Evolutionary conservation across 495 filamentous ascomycete genomes (phyloP).

Genomic region (Aspergillus bridgeri): DNA sequence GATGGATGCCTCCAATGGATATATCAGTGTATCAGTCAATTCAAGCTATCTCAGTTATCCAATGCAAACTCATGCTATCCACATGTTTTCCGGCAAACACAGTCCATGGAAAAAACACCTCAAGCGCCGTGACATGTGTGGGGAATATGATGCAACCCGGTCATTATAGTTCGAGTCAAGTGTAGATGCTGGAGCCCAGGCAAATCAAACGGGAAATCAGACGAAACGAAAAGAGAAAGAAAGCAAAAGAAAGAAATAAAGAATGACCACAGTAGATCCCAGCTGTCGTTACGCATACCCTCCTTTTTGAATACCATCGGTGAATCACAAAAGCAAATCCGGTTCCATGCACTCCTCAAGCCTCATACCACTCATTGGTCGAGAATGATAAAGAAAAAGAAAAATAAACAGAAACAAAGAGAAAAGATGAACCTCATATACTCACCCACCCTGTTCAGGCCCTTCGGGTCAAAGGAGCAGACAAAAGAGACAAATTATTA

Average conservation of each 20-base stretch:
- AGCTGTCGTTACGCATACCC: constrained; percentile 24
- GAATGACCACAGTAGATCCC: constrained; percentile 13
- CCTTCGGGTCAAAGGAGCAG: not conserved
- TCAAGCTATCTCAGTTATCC: constrained; percentile 6
- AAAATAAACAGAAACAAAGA: constrained; percentile 8
- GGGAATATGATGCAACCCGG: constrained; percentile 11
- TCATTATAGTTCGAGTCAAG: constrained; percentile 4
- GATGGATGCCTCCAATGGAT: not conserved
- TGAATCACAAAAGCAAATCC: constrained; percentile 7
- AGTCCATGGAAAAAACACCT: constrained; percentile 20
- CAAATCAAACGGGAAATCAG: constrained; percentile 17
- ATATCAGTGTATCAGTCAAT: too few species aligned
- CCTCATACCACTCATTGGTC: constrained; percentile 11
- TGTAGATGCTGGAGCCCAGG: constrained; percentile 12
- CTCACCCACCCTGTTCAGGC: not conserved
- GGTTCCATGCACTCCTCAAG: constrained; percentile 11
- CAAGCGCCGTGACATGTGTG: constrained; percentile 26
- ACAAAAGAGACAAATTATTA: constrained; percentile 4
- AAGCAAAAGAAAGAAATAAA: constrained; percentile 15
- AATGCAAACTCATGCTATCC: constrained; percentile 7
- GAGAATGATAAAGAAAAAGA: constrained; percentile 7
- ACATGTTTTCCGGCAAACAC: not conserved
- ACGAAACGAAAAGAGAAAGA: constrained; percentile 12
- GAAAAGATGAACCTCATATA: not conserved
- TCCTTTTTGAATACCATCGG: constrained; percentile 2